Conservation (phyloP, 345 rosid species). For the Sisymbrium irio region DNA sequence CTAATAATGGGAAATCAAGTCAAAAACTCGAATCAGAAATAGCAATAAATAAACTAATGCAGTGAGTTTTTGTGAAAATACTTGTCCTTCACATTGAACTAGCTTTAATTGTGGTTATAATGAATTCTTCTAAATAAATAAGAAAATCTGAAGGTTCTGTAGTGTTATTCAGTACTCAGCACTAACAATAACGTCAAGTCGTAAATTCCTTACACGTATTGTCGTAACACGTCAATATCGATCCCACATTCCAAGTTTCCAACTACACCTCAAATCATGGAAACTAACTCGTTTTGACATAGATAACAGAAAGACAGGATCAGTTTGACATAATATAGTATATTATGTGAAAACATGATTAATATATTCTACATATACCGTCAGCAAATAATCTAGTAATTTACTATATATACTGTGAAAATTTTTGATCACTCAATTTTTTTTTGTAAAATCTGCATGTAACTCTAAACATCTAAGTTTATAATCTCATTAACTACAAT, state of each 20-base stretch:
- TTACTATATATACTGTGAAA: background rate
- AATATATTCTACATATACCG: background rate
- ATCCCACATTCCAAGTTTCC: background rate
- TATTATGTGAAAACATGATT: background rate
- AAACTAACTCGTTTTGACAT: background rate
- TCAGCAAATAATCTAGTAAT: background rate
- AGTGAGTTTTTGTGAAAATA: too few relatives aligned
- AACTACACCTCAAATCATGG: constrained; percentile 6
- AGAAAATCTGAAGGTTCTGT: too few relatives aligned
- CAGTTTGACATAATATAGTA: background rate
- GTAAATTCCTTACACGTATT: background rate
- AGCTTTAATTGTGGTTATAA: too few relatives aligned
- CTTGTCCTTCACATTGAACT: too few relatives aligned
- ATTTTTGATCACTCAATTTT: background rate
- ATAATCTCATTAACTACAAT: background rate
- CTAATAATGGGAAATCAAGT: too few relatives aligned
- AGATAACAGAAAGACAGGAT: background rate
- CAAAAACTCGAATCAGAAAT: too few relatives aligned
- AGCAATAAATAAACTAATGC: too few relatives aligned
- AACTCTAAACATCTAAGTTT: background rate
- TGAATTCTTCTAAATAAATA: too few relatives aligned
- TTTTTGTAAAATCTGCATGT: background rate
- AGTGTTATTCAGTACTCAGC: too few relatives aligned
- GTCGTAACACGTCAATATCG: background rate
- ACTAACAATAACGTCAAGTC: background rate